Conservation (phyloP, 148 eudicot species). For the Nyssa sinensis region DNA sequence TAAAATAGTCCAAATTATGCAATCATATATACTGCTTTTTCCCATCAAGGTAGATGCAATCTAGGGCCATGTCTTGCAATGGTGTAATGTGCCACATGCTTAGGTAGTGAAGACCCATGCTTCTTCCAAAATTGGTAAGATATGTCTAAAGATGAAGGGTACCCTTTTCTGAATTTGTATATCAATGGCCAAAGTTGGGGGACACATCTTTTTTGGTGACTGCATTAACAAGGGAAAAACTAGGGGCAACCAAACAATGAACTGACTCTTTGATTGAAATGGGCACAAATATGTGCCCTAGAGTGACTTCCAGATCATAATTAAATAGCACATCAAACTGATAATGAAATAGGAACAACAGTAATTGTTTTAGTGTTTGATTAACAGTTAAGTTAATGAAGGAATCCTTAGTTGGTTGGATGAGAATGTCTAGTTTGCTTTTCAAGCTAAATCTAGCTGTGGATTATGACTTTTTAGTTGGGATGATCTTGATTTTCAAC, state of each 20-base stretch:
- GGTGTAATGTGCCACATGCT: background rate
- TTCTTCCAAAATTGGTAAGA: background rate
- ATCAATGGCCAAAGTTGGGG: background rate
- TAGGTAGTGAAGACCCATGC: constrained; percentile 5
- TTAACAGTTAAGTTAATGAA: no score
- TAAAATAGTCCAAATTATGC: no score
- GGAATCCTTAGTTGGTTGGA: background rate
- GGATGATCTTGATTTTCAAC: no score
- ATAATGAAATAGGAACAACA: constrained; percentile 6
- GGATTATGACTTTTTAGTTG: constrained; percentile 1
- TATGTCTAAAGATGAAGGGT: background rate
- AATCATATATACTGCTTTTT: no score
- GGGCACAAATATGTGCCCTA: background rate
- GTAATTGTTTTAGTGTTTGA: background rate
- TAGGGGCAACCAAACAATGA: background rate
- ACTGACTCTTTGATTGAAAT: background rate
- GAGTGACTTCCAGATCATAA: background rate
- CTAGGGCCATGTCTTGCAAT: background rate
- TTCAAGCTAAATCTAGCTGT: constrained; percentile 6
- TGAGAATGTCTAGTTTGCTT: background rate
- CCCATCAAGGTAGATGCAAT: background rate
- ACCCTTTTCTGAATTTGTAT: background rate
- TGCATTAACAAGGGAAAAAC: background rate
- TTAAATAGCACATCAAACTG: background rate
- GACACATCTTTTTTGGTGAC: background rate